Evolutionary conservation across 2,329 filamentous ascomycete genomes (phyloP).

Genomic region (Bipolaris oryzae): DNA sequence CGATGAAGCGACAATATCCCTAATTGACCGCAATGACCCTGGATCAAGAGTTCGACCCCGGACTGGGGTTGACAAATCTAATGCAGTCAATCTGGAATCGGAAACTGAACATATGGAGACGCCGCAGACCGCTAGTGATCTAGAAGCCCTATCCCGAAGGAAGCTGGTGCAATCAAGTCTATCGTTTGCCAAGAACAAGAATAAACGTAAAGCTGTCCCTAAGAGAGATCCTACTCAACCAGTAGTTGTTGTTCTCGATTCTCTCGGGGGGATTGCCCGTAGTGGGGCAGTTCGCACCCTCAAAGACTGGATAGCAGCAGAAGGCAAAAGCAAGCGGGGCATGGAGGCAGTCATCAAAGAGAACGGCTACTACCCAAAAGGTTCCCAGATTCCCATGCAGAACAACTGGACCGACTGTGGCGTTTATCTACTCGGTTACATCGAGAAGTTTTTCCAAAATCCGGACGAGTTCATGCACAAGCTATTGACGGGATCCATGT

Average conservation of each 20-base stretch:
- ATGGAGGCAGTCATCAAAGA: constrained; percentile 54
- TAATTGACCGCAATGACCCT: constrained; percentile 27
- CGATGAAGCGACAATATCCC: constrained; percentile 29
- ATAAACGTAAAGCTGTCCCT: constrained; percentile 25
- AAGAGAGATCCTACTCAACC: constrained; percentile 54
- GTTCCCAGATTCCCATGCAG: constrained; percentile 73
- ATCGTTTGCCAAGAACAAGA: constrained; percentile 29
- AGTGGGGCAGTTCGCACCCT: constrained; percentile 67
- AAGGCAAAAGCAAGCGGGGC: constrained; percentile 69
- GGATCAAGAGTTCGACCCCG: not conserved
- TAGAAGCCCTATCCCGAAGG: constrained; percentile 2
- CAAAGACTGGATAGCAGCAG: constrained; percentile 76
- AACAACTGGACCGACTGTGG: constrained; percentile 89
- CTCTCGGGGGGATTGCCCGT: constrained; percentile 67
- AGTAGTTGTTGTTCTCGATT: constrained; percentile 86
- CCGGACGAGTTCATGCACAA: constrained; percentile 73
- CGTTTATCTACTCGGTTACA: constrained; percentile 81
- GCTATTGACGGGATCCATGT: constrained; percentile 69
- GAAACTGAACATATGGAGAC: not conserved
- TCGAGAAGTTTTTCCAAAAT: constrained; percentile 77
- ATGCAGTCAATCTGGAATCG: not conserved
- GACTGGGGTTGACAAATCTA: not conserved
- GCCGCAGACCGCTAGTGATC: constrained; percentile 11
- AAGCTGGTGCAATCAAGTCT: constrained; percentile 13
- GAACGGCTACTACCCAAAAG: constrained; percentile 69